Evolutionary conservation across 2,329 filamentous ascomycete genomes (phyloP).

Genomic region (Chaetomium sp.): DNA sequence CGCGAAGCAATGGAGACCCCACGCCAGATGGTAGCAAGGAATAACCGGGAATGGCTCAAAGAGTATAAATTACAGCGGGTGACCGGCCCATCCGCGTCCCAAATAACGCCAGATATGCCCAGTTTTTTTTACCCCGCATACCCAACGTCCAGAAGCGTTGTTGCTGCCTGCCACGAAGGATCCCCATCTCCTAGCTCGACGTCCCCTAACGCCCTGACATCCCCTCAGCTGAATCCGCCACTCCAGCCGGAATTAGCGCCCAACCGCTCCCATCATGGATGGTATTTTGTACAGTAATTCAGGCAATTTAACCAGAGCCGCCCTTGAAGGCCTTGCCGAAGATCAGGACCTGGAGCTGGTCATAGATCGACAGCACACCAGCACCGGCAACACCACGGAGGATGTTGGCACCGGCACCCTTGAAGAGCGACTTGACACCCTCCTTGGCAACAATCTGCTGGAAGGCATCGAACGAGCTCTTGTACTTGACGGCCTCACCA

Average conservation of each 20-base stretch:
- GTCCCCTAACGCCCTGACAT: conserved; percentile 30
- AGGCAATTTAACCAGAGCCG: conserved; percentile 45
- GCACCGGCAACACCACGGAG: conserved; percentile 99
- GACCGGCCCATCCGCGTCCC: conserved; percentile 25
- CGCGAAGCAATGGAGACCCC: conserved; percentile 26
- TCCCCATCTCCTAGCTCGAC: conserved; percentile 43
- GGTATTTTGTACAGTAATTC: conserved; percentile 33
- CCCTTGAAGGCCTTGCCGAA: conserved; percentile 99
- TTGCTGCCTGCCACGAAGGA: conserved; percentile 23
- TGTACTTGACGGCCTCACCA: conserved; percentile 99
- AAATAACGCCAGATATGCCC: conserved; percentile 25
- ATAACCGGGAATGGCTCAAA: conserved; percentile 48
- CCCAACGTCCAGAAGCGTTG: conserved; percentile 18
- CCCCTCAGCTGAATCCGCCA: conserved; percentile 15
- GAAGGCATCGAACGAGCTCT: conserved; percentile 88
- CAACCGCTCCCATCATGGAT: conserved; percentile 33
- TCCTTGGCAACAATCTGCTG: conserved; percentile 96
- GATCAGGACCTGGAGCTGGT: conserved; percentile 97
- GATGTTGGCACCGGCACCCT: conserved; percentile 99
- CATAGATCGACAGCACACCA: conserved; percentile 99
- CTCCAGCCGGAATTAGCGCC: conserved; percentile 31
- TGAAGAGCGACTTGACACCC: conserved; percentile 99
- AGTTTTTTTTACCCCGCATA: conserved; percentile 20
- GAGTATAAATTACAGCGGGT: conserved; percentile 59
- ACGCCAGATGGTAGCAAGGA: conserved; percentile 31